These are phyloP conservation scores for Petunia axillaris DNA, from an alignment of 257 asterid genomes.

Conservation along the genomic window DNA sequence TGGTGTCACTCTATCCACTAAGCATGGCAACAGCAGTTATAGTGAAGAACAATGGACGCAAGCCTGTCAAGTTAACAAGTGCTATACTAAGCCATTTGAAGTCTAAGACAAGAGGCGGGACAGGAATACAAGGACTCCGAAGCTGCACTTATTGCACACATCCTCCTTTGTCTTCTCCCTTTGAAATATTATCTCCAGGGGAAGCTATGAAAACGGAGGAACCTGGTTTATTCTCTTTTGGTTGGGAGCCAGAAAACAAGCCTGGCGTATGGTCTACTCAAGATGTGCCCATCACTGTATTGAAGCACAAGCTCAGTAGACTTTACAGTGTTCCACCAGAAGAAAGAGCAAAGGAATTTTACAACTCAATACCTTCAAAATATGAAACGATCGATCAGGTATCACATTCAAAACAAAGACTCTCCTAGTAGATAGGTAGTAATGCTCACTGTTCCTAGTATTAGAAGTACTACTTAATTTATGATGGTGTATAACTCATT, in stretches of 20 bases:
- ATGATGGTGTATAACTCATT: background rate
- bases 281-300: constrained; percentile 65
- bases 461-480: background rate
- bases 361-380: constrained; percentile 62
- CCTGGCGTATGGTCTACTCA: constrained; percentile 69
- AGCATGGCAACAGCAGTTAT: constrained; percentile 77
- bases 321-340: constrained; percentile 63
- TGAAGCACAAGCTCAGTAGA: constrained; percentile 77
- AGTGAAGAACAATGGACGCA: constrained; percentile 67
- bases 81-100: constrained; percentile 68
- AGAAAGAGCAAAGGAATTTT: constrained; percentile 52
- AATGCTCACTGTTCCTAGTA: background rate
- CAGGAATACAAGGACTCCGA: constrained; percentile 66
- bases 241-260: constrained; percentile 72
- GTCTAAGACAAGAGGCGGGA: constrained; percentile 51
- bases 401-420: background rate
- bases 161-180: constrained; percentile 70
- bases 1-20: constrained; percentile 69
- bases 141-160: constrained; percentile 67
- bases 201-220: constrained; percentile 69
- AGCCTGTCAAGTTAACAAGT: constrained; percentile 50
- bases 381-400: constrained; percentile 83
- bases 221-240: constrained; percentile 66
- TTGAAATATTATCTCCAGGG: constrained; percentile 60
- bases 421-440: background rate